Percentiles rank a stretch among this genome's conserved stretches.
These are phyloP conservation scores for Heliocybe sulcata DNA, from an alignment of 1,284 basidiomycete species.

Conservation along the genomic window DNA sequence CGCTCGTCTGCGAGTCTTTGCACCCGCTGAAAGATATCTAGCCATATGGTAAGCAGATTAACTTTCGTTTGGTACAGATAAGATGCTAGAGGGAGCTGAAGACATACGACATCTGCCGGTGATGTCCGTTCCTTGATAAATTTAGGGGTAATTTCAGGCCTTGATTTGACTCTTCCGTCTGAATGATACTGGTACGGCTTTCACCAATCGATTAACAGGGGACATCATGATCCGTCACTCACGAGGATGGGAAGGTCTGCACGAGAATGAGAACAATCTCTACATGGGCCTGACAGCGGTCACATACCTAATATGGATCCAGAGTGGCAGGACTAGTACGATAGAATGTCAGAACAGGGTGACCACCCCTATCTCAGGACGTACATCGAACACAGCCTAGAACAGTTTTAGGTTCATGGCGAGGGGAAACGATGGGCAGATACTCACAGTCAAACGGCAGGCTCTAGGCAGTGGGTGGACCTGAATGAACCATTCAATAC, in stretches of 20 bases:
- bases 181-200: constrained; percentile 43
- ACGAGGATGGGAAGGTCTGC: neutral
- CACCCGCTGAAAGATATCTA: constrained; percentile 84
- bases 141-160: constrained; percentile 28
- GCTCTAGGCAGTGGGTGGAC: constrained; percentile 51
- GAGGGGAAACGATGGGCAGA: neutral
- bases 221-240: constrained; percentile 61
- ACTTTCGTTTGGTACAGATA: too few species aligned
- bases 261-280: neutral
- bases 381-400: constrained; percentile 66
- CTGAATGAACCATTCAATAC: constrained; percentile 21
- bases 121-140: constrained; percentile 27
- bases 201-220: constrained; percentile 3
- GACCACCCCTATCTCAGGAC: constrained; percentile 13
- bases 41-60: too few species aligned
- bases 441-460: constrained; percentile 64
- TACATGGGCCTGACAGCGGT: too few species aligned
- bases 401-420: neutral
- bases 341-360: constrained; percentile 7
- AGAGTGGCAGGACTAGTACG: constrained; percentile 50
- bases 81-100: neutral
- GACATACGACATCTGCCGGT: constrained; percentile 41
- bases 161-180: constrained; percentile 47
- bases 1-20: constrained; percentile 90
- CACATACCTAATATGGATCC: constrained; percentile 52